Conservation (phyloP, 352 stramenopile species). For the Globisporangium parvum region DNA sequence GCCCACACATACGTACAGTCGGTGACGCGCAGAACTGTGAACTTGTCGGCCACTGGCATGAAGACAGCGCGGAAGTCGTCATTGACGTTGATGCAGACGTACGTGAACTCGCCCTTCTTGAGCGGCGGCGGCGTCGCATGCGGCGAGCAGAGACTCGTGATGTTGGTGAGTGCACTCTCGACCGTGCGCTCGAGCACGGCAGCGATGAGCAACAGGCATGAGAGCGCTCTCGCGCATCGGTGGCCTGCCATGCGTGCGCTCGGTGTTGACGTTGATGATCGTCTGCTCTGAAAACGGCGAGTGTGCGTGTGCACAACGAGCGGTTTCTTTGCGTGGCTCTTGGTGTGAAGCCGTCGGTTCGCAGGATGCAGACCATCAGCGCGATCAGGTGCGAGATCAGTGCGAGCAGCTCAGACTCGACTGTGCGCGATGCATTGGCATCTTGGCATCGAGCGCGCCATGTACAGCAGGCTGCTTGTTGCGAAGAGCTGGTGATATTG, state of each 20-base stretch:
- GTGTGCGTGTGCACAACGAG: background rate
- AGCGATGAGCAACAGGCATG: background rate
- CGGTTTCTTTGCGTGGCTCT: background rate
- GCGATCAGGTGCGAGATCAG: too few species aligned
- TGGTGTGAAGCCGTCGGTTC: too few species aligned
- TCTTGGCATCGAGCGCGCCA: background rate
- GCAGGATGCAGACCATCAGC: background rate
- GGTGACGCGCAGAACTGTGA: conserved; percentile 65
- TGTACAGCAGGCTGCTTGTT: background rate
- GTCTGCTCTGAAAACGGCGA: too few species aligned
- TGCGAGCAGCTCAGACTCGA: background rate
- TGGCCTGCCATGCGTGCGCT: background rate
- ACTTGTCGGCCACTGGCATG: conserved; percentile 67
- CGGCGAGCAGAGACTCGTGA: conserved; percentile 59
- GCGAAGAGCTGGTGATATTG: too few species aligned
- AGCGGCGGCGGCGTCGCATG: conserved; percentile 37
- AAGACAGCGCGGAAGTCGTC: conserved; percentile 69
- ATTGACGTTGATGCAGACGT: conserved; percentile 79
- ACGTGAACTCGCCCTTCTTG: conserved; percentile 53
- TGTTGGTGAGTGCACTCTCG: conserved; percentile 36
- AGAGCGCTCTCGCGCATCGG: too few species aligned
- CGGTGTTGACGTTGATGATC: too few species aligned
- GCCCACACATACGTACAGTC: conserved; percentile 55
- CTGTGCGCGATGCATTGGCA: background rate
- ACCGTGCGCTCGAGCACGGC: background rate